Evolutionary conservation across 306 rosid species (phyloP).

Genomic region (Cyclanthera cordifolia): DNA sequence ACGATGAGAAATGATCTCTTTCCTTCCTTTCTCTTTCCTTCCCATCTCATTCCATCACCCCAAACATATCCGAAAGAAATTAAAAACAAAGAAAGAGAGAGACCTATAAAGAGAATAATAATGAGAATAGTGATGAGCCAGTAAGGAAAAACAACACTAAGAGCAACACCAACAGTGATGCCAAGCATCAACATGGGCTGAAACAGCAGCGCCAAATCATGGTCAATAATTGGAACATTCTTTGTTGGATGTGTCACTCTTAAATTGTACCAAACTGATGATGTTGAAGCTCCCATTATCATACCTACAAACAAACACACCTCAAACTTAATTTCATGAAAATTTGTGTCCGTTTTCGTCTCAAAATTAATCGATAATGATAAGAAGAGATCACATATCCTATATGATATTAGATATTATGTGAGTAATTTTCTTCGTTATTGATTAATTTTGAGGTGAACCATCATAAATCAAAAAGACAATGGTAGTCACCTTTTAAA

Average conservation of each 20-base stretch:
- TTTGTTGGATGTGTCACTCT: constrained; percentile 80
- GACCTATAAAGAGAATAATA: constrained; percentile 70
- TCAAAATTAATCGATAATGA: too few relatives aligned
- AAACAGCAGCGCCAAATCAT: constrained; percentile 74
- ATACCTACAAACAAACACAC: constrained; percentile 34
- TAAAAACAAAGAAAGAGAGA: not conserved
- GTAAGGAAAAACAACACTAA: constrained; percentile 85
- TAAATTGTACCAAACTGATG: constrained; percentile 84
- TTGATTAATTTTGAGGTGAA: too few relatives aligned
- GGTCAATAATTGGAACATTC: constrained; percentile 72
- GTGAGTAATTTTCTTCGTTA: too few relatives aligned
- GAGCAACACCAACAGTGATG: constrained; percentile 73
- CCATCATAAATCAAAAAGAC: too few relatives aligned
- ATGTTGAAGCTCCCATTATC: constrained; percentile 90
- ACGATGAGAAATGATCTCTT: too few relatives aligned
- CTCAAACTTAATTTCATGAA: too few relatives aligned
- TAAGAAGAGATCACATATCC: too few relatives aligned
- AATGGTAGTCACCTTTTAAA: too few relatives aligned
- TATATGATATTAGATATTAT: too few relatives aligned
- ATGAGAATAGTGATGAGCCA: constrained; percentile 89
- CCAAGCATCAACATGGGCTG: constrained; percentile 97
- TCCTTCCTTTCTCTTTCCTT: too few relatives aligned
- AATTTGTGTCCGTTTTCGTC: too few relatives aligned
- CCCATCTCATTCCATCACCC: too few relatives aligned
- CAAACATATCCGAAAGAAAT: not conserved